A percentile compares a stretch with the other conserved stretches of the same genome.
phyloP scores from a whole-genome alignment of 2,329 filamentous ascomycete species.

The Trichophyton verrucosum region DNA sequence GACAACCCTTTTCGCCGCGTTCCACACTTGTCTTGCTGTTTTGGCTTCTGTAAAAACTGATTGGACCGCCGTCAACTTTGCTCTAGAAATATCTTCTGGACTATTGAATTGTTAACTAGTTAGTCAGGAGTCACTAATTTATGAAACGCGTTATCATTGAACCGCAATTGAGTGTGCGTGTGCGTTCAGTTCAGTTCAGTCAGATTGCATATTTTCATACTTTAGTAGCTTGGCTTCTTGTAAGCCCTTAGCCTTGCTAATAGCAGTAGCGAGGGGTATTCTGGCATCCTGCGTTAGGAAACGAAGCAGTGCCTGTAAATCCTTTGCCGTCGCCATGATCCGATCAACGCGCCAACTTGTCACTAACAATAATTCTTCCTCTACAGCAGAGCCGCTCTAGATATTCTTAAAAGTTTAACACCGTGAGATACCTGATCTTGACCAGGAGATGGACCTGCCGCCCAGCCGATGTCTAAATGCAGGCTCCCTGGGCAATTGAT shows the following conservation, averaged over 20 bases:
- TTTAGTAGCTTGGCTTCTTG: constrained; percentile 37
- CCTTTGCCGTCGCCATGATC: constrained; percentile 17
- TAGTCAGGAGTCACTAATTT: not conserved
- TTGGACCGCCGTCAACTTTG: constrained; percentile 33
- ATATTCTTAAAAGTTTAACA: no score
- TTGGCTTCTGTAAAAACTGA: constrained; percentile 41
- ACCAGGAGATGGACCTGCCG: no score
- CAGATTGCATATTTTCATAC: constrained; percentile 15
- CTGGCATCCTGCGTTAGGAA: constrained; percentile 48
- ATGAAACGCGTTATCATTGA: not conserved
- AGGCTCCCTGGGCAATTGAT: no score
- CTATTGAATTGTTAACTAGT: no score
- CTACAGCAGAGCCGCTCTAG: not conserved
- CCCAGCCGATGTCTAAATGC: no score
- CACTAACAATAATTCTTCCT: not conserved
- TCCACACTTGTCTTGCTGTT: constrained; percentile 43
- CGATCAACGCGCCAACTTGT: constrained; percentile 23
- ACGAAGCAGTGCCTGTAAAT: constrained; percentile 38
- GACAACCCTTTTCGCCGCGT: constrained; percentile 43
- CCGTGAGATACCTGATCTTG: no score
- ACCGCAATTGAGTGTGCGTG: not conserved
- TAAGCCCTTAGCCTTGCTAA: constrained; percentile 44
- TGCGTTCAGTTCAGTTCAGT: not conserved
- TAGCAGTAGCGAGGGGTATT: constrained; percentile 42
- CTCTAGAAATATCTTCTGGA: constrained; percentile 38